Evolutionary conservation across 371 early-diverging fungal genomes (phyloP).

Genomic region (Mucor irregularis): DNA sequence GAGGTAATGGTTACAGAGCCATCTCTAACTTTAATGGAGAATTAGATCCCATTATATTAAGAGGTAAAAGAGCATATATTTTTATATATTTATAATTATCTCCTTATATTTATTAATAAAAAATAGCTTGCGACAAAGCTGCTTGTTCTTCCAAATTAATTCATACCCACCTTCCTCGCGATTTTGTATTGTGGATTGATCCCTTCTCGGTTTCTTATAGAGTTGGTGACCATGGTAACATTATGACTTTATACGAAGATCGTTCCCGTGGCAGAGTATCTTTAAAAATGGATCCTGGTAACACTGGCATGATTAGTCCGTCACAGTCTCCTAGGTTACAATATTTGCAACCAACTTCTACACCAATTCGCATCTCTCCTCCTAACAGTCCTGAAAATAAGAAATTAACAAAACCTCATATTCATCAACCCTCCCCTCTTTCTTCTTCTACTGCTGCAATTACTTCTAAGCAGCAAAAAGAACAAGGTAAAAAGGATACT

Average conservation of each 20-base stretch:
- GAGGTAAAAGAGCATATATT: constrained; percentile 40
- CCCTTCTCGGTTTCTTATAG: constrained; percentile 73
- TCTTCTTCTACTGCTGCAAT: constrained; percentile 13
- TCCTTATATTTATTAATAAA: background rate
- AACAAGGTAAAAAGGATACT: constrained; percentile 11
- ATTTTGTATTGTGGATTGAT: constrained; percentile 79
- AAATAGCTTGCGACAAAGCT: constrained; percentile 51
- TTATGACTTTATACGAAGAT: constrained; percentile 70
- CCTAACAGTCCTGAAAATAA: constrained; percentile 52
- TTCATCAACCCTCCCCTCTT: constrained; percentile 30
- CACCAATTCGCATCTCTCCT: constrained; percentile 56
- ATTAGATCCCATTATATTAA: constrained; percentile 59
- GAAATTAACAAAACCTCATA: constrained; percentile 21
- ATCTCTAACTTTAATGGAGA: constrained; percentile 68
- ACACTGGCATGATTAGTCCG: constrained; percentile 8
- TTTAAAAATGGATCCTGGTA: constrained; percentile 35
- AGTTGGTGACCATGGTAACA: constrained; percentile 71
- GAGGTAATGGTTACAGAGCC: constrained; percentile 76
- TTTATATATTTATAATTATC: background rate
- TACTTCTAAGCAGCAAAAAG: no score
- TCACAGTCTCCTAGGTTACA: constrained; percentile 34
- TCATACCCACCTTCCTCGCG: constrained; percentile 62
- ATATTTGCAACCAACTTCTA: constrained; percentile 33
- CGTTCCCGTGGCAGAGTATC: constrained; percentile 52
- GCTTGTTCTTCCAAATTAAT: constrained; percentile 35